Evolutionary conservation across 2,329 filamentous ascomycete genomes (phyloP), one percentile per base, ranked within the genome.

Genomic region (Aureobasidium sp.): DNA sequence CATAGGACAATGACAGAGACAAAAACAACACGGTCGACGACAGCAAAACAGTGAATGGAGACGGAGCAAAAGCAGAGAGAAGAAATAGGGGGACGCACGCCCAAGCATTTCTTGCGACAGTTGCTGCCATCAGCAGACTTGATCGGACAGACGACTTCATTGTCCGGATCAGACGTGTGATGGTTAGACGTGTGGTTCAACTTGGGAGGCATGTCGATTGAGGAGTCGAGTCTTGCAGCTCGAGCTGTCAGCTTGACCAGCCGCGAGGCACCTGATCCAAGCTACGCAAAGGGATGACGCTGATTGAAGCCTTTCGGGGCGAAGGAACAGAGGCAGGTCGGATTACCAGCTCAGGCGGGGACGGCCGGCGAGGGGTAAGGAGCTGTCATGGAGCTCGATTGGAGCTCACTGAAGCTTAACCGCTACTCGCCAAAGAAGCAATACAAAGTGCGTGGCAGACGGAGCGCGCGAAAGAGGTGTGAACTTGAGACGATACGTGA

Each of bases 101-200:
- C 94, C 73, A 96, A 87, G 80, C 94, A 99, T 81, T 93, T 86
- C 82, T 99, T 99, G 76, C 93, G 88, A 81, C 94, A 99, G 79
- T 88, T 91, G 69, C 92, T 96, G 75, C 91, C 90, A 85, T 99
- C 94, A 73, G 96, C 92, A 75, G 97, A 97, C 73, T 87, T 87
- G 76, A 99, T 81, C 68, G 94, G 94, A 78, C 94, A 99, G 72
- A 97, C 90, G 73, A 99, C 94, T 79, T 97, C 93, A 76, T 95
- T 95, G 77, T 90, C 93, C 76, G 88, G 84, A 81, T 96, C 91
- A 71, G 90, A 90, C 59, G 62, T 36, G 61, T 65, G 64, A 58
- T 58, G 55, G 67, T 91, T 94, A 73, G 89, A 90, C 66, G 90
- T 94, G 73, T 96, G 82, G 68, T 90, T 87, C 71, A 89, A 85